Percentiles rank a stretch among this genome's conserved stretches.
Evolutionary conservation across 768 basidiomycete species (phyloP).

Genomic region (Mycena olivaceomarginata): DNA sequence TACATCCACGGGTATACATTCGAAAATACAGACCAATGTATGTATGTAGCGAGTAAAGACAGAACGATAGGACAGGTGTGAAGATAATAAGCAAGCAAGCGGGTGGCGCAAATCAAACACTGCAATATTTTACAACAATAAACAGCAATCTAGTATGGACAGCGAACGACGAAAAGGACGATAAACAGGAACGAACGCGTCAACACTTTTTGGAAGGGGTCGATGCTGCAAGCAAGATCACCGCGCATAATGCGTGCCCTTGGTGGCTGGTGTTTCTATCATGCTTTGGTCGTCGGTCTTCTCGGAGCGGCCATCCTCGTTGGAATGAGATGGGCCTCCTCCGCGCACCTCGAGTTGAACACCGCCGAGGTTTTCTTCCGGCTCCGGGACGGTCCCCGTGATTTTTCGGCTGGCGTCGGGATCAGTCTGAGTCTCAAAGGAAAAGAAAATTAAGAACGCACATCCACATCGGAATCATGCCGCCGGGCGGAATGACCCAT

Average conservation of each 20-base stretch:
- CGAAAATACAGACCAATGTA: background rate
- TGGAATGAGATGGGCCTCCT: constrained; percentile 22
- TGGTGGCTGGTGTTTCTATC: constrained; percentile 17
- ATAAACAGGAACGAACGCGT: background rate
- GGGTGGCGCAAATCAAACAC: too few relatives aligned
- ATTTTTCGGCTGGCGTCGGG: constrained; percentile 22
- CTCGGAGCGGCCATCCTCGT: constrained; percentile 40
- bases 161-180: background rate
- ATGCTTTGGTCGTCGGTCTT: constrained; percentile 43
- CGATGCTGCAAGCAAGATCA: constrained; percentile 9
- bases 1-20: constrained; percentile 8
- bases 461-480: constrained; percentile 83
- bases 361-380: constrained; percentile 11
- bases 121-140: constrained; percentile 10
- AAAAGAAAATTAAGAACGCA: constrained; percentile 54
- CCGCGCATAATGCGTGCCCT: constrained; percentile 31
- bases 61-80: background rate
- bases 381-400: constrained; percentile 10
- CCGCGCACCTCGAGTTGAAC: constrained; percentile 41
- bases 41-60: background rate
- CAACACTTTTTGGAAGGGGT: constrained; percentile 8
- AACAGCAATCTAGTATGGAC: constrained; percentile 22
- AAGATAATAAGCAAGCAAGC: background rate
- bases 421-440: background rate
- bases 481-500: constrained; percentile 84